These are phyloP conservation scores for Phialophora macrospora DNA, from an alignment of 2,329 filamentous ascomycete genomes.

Conservation along the genomic window DNA sequence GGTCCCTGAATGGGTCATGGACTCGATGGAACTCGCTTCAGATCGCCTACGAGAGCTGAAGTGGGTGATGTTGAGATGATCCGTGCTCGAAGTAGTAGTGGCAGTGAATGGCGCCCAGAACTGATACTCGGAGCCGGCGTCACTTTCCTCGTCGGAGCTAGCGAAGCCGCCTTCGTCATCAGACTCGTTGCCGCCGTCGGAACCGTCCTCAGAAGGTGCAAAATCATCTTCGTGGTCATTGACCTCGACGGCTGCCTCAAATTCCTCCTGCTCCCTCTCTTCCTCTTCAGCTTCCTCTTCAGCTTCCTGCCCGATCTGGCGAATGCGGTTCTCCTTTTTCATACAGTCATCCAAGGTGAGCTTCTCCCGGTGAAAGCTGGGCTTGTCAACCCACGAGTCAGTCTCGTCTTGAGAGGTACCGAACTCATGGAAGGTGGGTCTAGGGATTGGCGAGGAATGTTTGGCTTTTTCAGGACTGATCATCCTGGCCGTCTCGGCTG, in stretches of 20 bases:
- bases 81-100: slow-evolving; percentile 59
- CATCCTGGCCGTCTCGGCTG: slow-evolving; percentile 26
- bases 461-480: slow-evolving; percentile 8
- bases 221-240: slow-evolving; percentile 69
- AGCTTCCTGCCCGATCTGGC: slow-evolving; percentile 82
- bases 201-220: slow-evolving; percentile 58
- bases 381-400: slow-evolving; percentile 88
- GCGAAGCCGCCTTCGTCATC: slow-evolving; percentile 77
- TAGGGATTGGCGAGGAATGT: slow-evolving; percentile 10
- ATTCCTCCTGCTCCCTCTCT: slow-evolving; percentile 63
- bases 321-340: slow-evolving; percentile 85
- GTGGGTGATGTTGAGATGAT: slow-evolving; percentile 55
- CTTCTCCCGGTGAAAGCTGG: slow-evolving; percentile 66
- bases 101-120: slow-evolving; percentile 63
- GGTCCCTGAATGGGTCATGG: slow-evolving; percentile 39
- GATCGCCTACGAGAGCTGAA: slow-evolving; percentile 55
- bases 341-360: slow-evolving; percentile 90
- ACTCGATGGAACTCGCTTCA: slow-evolving; percentile 59
- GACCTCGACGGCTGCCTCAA: slow-evolving; percentile 56
- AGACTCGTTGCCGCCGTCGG: slow-evolving; percentile 76
- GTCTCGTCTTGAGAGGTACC: slow-evolving; percentile 79
- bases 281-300: slow-evolving; percentile 86
- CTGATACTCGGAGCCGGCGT: slow-evolving; percentile 66
- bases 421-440: slow-evolving; percentile 78
- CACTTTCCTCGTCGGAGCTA: slow-evolving; percentile 70